Base-by-base conservation (phyloP, 2,329 filamentous ascomycete genomes). In the Macroventuria anomochaeta region DNA sequence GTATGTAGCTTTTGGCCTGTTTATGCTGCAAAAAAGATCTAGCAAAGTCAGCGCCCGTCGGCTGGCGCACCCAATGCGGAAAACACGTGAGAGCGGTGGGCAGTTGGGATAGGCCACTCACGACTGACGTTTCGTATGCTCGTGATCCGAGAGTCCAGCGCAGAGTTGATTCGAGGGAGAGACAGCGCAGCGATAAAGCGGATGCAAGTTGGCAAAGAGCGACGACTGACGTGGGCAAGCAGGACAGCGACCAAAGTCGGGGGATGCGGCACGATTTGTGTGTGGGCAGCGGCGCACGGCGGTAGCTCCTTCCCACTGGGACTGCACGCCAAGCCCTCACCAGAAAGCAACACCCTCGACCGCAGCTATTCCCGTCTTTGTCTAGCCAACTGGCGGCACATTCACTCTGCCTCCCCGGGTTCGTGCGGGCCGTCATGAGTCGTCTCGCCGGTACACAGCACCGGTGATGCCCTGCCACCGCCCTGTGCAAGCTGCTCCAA, bases 1-100 rank as follows among this genome's bases (percentile, higher is more conserved):
- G 71, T 74, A 72, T 59, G 68, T 69, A 61, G 42, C 34, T 38
- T 57, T 64, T 62, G 59, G 57, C 61, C 51, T 64, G 65, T 68
- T 68, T 67, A 63, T 61, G 46, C 60, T 65, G 57, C 58, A 42
- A 52, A 54, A 41, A 52, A 52, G 51, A 51, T 48, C 63, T 57
- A 55, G 58, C 57, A 54, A 61, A 60, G 65, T 67, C 63, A 64
- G 63, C 61, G 62, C 46, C 46, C 39, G 57, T 63, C 59, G 63
- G 63, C 60, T 59, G 55, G 63, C 50, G 53, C 34, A 34, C 66
- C 63, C 48, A 57, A 68, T 66, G 36, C 54, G 69, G 69, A 41
- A 46, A 44, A 63, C 69, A 72, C 70, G 70, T 73, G 70, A 72
- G 64, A 28, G 58, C 38, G 29, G 51, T n/a, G 39, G 53, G 58